A percentile compares a stretch with the other conserved stretches of the same genome.
Conservation (phyloP, 352 stramenopile genomes). For the Globisporangium lucens region DNA sequence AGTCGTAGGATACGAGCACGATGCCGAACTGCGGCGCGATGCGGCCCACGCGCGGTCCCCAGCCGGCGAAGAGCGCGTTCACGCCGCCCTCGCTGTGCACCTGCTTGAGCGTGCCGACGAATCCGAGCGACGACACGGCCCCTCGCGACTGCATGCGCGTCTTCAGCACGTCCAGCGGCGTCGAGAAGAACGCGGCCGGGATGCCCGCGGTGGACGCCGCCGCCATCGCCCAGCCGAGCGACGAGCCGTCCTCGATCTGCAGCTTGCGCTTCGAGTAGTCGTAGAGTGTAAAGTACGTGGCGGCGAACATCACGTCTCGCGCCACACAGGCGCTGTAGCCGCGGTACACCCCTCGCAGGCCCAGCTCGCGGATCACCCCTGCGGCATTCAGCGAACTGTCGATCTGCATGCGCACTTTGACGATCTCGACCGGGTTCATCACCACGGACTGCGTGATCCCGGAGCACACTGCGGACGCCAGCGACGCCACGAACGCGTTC, state of each 20-base stretch:
- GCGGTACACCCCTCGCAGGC: conserved; percentile 60
- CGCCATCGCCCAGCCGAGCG: conserved; percentile 68
- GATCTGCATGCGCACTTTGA: conserved; percentile 84
- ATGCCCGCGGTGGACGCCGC: conserved; percentile 68
- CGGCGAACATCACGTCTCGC: conserved; percentile 74
- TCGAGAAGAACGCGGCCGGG: conserved; percentile 72
- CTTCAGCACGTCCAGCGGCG: conserved; percentile 74
- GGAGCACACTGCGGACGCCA: conserved; percentile 63
- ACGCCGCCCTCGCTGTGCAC: conserved; percentile 53
- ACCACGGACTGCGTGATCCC: conserved; percentile 73
- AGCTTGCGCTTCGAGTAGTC: conserved; percentile 65
- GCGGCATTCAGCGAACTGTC: conserved; percentile 59
- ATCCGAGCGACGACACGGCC: conserved; percentile 32
- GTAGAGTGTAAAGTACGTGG: conserved; percentile 81
- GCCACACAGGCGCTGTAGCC: conserved; percentile 70
- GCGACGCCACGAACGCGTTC: conserved; percentile 67
- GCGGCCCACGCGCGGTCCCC: conserved; percentile 62
- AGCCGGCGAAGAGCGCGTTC: conserved; percentile 59
- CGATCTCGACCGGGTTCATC: conserved; percentile 83
- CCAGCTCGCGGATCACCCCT: conserved; percentile 59
- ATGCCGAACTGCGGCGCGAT: conserved; percentile 84
- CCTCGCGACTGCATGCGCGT: conserved; percentile 76
- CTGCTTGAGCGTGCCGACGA: conserved; percentile 50
- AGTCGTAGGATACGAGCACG: conserved; percentile 80
- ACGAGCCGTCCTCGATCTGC: conserved; percentile 60